phyloP scores from a whole-genome alignment of 108 stramenopile genomes.

The Cyclotella cryptica region DNA sequence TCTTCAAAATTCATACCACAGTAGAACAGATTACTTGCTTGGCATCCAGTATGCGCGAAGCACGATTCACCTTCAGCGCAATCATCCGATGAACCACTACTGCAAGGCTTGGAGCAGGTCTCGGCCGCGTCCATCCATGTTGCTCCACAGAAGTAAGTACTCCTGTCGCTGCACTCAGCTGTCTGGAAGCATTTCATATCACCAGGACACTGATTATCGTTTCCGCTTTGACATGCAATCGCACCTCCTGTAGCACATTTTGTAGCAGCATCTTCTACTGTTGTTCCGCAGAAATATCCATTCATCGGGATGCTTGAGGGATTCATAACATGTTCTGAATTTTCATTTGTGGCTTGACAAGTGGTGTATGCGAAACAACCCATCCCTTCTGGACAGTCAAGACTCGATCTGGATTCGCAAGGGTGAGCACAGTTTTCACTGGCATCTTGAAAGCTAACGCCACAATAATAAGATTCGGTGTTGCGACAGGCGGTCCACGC shows the following conservation, averaged over 20 bases:
- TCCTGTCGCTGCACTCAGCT: constrained; percentile 40
- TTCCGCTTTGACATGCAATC: constrained; percentile 40
- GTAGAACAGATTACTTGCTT: constrained; percentile 36
- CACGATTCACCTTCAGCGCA: constrained; percentile 36
- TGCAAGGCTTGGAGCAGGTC: constrained; percentile 36
- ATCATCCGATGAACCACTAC: constrained; percentile 44
- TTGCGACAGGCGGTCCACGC: constrained; percentile 41
- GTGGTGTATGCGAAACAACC: constrained; percentile 54
- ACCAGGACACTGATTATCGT: constrained; percentile 44
- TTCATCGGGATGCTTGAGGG: constrained; percentile 30
- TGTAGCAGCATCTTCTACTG: constrained; percentile 36
- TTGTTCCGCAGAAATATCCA: constrained; percentile 43
- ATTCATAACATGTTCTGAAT: constrained; percentile 2
- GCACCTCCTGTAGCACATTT: constrained; percentile 44
- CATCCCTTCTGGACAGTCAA: constrained; percentile 36
- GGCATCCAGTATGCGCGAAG: constrained; percentile 46
- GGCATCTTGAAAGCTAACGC: constrained; percentile 41
- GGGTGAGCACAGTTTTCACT: constrained; percentile 33
- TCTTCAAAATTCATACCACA: constrained; percentile 40
- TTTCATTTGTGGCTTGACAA: constrained; percentile 26
- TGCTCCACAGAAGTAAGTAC: constrained; percentile 45
- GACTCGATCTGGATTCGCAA: constrained; percentile 25
- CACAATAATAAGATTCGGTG: constrained; percentile 28
- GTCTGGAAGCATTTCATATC: constrained; percentile 39
- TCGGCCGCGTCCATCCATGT: constrained; percentile 41